phyloP scores from a whole-genome alignment of 2,329 filamentous ascomycete species.

The Fusarium pilosicola region DNA sequence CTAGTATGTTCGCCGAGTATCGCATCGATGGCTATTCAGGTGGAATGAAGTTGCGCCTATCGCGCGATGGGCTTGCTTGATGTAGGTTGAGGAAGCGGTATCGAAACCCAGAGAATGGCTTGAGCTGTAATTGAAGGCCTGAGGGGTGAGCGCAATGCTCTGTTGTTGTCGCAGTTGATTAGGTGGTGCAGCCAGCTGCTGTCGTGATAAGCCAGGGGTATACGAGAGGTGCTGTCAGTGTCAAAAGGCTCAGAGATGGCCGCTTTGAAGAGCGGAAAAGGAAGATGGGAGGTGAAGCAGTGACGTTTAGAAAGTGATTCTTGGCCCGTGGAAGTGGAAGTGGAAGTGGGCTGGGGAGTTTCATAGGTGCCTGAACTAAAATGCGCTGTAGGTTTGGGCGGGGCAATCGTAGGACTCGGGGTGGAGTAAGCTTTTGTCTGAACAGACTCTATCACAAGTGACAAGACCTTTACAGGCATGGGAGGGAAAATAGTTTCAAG shows the following conservation, averaged over 20 bases:
- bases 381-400: slow-evolving; percentile 6
- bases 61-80: slow-evolving; percentile 7
- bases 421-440: slow-evolving; percentile 8
- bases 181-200: slow-evolving; percentile 33
- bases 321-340: slow-evolving; percentile 20
- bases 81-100: not conserved
- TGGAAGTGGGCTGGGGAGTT: slow-evolving; percentile 32
- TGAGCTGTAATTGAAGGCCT: not conserved
- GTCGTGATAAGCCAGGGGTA: not conserved
- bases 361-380: slow-evolving; percentile 44
- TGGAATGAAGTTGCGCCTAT: not conserved
- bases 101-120: not conserved
- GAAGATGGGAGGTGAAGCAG: slow-evolving; percentile 29
- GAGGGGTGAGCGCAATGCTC: not conserved
- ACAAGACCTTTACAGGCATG: not conserved
- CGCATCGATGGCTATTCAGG: slow-evolving; percentile 1
- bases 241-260: slow-evolving; percentile 7
- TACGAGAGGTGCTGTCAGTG: not conserved
- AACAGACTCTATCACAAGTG: not conserved
- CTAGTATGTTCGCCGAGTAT: not conserved
- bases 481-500: not conserved
- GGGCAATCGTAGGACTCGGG: slow-evolving; percentile 12
- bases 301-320: slow-evolving; percentile 41
- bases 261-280: slow-evolving; percentile 24
- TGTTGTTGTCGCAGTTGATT: not conserved